phyloP scores from a whole-genome alignment of 163 green algal species.

The Scenedesmus sp. region DNA sequence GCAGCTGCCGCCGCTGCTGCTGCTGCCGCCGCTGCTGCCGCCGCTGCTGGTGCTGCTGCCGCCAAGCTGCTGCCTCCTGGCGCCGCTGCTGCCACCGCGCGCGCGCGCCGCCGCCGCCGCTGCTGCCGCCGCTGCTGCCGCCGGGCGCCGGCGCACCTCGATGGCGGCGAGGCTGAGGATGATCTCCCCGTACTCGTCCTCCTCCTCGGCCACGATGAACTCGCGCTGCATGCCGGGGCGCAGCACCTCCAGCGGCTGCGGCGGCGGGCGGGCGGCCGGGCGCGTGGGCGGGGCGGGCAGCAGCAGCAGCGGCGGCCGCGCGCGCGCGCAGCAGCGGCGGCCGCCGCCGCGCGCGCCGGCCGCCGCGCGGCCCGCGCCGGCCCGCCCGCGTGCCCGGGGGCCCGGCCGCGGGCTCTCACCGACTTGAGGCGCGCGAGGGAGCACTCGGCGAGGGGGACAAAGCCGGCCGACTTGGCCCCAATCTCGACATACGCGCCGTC shows the following conservation, averaged over 20 bases:
- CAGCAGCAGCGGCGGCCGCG: too few species aligned
- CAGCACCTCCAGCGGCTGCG: conserved; percentile 79
- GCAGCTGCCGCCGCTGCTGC: not conserved
- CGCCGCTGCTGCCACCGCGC: too few species aligned
- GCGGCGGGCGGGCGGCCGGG: not conserved
- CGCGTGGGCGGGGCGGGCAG: too few species aligned
- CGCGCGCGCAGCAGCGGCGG: too few species aligned
- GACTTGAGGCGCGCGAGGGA: conserved; percentile 79
- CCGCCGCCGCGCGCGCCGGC: too few species aligned
- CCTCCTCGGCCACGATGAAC: conserved; percentile 88
- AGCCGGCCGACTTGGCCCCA: conserved; percentile 89
- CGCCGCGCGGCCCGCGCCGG: too few species aligned
- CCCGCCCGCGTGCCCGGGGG: too few species aligned
- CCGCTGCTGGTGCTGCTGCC: too few species aligned
- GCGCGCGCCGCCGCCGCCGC: not conserved
- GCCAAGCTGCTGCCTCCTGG: too few species aligned
- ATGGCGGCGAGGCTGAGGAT: conserved; percentile 84
- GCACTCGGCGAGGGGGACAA: conserved; percentile 82
- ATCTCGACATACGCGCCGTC: conserved; percentile 94
- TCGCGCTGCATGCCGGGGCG: conserved; percentile 77
- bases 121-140: not conserved
- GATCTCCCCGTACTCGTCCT: conserved; percentile 77
- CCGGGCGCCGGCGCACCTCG: conserved; percentile 66
- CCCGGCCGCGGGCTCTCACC: too few species aligned
- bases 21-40: too few species aligned